Evolutionary conservation across 2,329 filamentous ascomycete species (phyloP).

Genomic region (Claviceps arundinis): DNA sequence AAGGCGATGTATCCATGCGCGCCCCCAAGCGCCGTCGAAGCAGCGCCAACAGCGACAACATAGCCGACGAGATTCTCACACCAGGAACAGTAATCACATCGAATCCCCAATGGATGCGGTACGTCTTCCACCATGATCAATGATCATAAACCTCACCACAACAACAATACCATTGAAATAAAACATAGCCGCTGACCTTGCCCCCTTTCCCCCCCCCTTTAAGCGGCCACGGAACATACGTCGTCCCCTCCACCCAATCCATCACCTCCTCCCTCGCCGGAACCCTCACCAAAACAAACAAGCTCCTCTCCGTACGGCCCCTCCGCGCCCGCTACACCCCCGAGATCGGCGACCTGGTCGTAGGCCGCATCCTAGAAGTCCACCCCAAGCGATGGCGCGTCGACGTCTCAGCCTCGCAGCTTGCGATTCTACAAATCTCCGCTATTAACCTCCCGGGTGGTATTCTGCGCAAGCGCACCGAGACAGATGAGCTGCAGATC

Average conservation of each 20-base stretch:
- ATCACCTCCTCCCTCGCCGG: conserved; percentile 88
- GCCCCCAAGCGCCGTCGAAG: conserved; percentile 25
- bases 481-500: conserved; percentile 94
- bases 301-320: conserved; percentile 81
- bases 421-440: conserved; percentile 72
- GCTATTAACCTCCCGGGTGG: conserved; percentile 93
- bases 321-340: conserved; percentile 87
- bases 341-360: conserved; percentile 89
- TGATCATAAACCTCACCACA: too few species aligned
- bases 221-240: conserved; percentile 87
- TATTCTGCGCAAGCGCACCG: conserved; percentile 79
- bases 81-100: conserved; percentile 80
- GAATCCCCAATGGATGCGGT: conserved; percentile 95
- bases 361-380: conserved; percentile 90
- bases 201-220: neutral
- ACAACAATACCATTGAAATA: too few species aligned
- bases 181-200: neutral
- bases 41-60: conserved; percentile 13
- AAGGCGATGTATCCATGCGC: conserved; percentile 32
- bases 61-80: conserved; percentile 53
- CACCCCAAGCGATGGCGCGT: conserved; percentile 89
- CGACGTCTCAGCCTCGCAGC: conserved; percentile 76
- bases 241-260: conserved; percentile 44
- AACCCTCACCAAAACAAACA: conserved; percentile 86
- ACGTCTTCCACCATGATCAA: conserved; percentile 10